Base-by-base conservation (phyloP, 1,139 yeast species). In the Wickerhamomyces sp. region DNA sequence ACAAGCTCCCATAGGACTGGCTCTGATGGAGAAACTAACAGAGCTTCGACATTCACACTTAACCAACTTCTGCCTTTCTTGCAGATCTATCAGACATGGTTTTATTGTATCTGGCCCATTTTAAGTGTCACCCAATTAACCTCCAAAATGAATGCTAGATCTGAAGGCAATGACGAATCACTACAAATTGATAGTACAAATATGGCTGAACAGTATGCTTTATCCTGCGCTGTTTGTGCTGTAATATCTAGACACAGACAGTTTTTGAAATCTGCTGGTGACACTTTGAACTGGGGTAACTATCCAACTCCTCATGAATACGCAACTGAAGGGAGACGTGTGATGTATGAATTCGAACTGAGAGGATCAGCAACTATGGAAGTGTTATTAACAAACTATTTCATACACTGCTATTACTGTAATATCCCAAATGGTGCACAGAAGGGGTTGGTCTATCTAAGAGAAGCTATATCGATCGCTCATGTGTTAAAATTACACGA, bases 31-130 rank as follows among this genome's bases (percentile, higher is more conserved):
- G 28, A 33, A 22, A 15, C 17, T 21, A n/a, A 12, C 29, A 15
- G 24, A 12, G 15, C 13, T 21, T 31, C 27, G 9, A 35, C 45
- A 3, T 45, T 43, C 36, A 38, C 49, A 8, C 25, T 52, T 15
- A 45, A 46, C 26, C 48, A 49, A 22, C 37, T 50, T 5, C 31
- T 52, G 5, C 54, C 54, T 0, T 49, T 45, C 33, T 35, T 52
- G 9, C 52, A 50, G 33, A 40, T 50, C 19, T 50, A 50, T 28
- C 54, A 50, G 28, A 49, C 48, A 4, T 50, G 56, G 54, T 52
- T 46, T 37, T 52, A 52, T 35, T 51, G 55, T 3, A 42, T 49
- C 20, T 52, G 55, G 54, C 56, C 56, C 1, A 52, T 52, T 4
- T 33, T 50, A 14, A 45, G 53, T 2, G 48, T 47, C 7, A 38